phyloP scores from a whole-genome alignment of 225 moss, liverwort and hornwort genomes.

The Physcomitrium patens region DNA sequence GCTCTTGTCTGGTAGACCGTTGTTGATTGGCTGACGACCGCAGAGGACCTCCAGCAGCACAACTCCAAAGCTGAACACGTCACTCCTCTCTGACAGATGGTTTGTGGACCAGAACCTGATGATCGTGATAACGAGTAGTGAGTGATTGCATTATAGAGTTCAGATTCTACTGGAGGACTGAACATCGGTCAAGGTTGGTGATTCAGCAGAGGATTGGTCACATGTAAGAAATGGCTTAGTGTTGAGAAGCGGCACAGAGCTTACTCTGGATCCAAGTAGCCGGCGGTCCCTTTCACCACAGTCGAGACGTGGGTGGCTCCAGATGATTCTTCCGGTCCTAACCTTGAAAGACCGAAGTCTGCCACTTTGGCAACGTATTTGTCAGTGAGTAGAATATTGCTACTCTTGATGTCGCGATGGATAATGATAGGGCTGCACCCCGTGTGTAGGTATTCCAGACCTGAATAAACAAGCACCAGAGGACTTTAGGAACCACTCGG shows the following conservation, averaged over 20 bases:
- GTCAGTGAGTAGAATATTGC: conserved; percentile 53
- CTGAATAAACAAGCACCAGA: conserved; percentile 13
- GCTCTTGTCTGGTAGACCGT: conserved; percentile 10
- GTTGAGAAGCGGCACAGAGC: not conserved
- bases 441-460: conserved; percentile 58
- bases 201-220: not conserved
- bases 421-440: conserved; percentile 53
- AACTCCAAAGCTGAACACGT: conserved; percentile 11
- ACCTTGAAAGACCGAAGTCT: conserved; percentile 63
- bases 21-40: not conserved
- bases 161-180: not conserved
- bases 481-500: not conserved
- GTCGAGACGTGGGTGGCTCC: conserved; percentile 40
- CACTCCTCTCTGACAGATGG: conserved; percentile 9
- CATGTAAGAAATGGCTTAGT: not conserved
- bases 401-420: conserved; percentile 62
- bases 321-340: conserved; percentile 30
- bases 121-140: not conserved
- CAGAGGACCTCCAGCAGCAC: conserved; percentile 17
- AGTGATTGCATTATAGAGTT: not conserved
- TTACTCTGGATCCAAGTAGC: conserved; percentile 68
- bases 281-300: conserved; percentile 47
- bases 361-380: conserved; percentile 48
- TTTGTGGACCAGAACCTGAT: not conserved
- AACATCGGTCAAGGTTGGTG: no score